These are phyloP conservation scores for Gastrolobium villosum DNA, from an alignment of 306 rosid species.

Conservation along the genomic window DNA sequence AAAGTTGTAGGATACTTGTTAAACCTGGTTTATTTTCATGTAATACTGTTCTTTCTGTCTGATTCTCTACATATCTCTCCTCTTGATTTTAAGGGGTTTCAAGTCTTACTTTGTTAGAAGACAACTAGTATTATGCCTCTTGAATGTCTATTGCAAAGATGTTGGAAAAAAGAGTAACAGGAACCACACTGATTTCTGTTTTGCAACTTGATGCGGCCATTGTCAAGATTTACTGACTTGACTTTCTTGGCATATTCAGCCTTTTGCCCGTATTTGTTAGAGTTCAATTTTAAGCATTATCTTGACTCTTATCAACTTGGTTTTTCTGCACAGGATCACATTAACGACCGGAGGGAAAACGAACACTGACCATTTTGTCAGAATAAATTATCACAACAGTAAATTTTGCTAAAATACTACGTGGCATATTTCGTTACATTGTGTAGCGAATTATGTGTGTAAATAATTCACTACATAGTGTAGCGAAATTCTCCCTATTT, in stretches of 20 bases:
- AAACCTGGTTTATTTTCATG: conserved; percentile 25
- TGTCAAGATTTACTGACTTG: conserved; percentile 1
- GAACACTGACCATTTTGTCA: too few relatives aligned
- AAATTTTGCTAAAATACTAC: too few relatives aligned
- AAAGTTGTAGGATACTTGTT: conserved; percentile 36
- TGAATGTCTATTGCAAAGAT: conserved; percentile 9
- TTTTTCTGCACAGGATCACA: conserved; percentile 66
- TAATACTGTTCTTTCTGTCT: background rate
- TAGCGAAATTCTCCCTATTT: too few relatives aligned
- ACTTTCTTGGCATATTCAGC: conserved; percentile 32
- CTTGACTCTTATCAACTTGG: conserved; percentile 36
- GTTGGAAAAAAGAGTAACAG: conserved; percentile 4
- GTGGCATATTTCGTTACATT: too few relatives aligned
- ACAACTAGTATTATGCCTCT: background rate
- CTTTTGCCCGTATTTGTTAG: conserved; percentile 31
- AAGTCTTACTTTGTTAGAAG: conserved; percentile 22
- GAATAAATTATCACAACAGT: too few relatives aligned
- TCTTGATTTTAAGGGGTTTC: conserved; percentile 19
- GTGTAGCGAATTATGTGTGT: too few relatives aligned
- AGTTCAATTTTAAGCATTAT: conserved; percentile 26
- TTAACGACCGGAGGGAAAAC: conserved; percentile 80
- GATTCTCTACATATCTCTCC: conserved; percentile 28
- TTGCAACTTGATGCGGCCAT: conserved; percentile 24
- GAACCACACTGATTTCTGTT: conserved; percentile 2
- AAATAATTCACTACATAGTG: too few relatives aligned